Base-by-base conservation (phyloP, 1,284 basidiomycete genomes). In the Ustilago crameri region DNA sequence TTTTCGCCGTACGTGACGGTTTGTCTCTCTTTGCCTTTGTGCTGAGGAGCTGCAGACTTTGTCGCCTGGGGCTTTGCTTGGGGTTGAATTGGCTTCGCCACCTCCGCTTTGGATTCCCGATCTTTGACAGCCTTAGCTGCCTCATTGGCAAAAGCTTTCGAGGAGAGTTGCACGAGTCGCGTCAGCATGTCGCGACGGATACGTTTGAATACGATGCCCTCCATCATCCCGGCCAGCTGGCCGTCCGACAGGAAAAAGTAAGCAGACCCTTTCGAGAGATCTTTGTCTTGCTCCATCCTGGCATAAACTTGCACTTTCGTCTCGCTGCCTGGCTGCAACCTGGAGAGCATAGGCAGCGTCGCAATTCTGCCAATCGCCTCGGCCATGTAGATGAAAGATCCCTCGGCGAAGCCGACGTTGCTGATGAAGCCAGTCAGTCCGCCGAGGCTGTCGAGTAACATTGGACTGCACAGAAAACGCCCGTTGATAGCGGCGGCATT, bases 361-460 rank as follows among this genome's bases (percentile, higher is more conserved):
- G 53, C 61, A 20, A 73, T 61, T 22, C 58, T 41, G 30, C 65
- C 65, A 35, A 75, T 72, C 8, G 57, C 65, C 12, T 75, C 62
- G 3, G 69, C 74, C 59, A 75, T 75, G 52, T 69, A 72, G 22
- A 75, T 61, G 17, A 54, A 57, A 18, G 51, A 47, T 3, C 57
- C 61, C 12, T 59, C 60, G 4, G 69, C 74, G 22, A 75, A 62
- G 26, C 61, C 52, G 3, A 75, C 69, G 20, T 75, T 75, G 62
- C 61, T 61, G 56, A 75, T 72, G 44, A 75, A 75, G 45, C 74
- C 74, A 7, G 74, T 65, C 45, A 75, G 59, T 5, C 63, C 61
- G 15, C 74, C 74, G 14, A 75, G 57, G n/a, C 61, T 59, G 58
- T 75, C 74, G 2, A 65, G 62, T 22, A 75, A 61, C 61, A 68